Evolutionary conservation across 139 green algal species (phyloP).

Genomic region (Chlorella sp.): DNA sequence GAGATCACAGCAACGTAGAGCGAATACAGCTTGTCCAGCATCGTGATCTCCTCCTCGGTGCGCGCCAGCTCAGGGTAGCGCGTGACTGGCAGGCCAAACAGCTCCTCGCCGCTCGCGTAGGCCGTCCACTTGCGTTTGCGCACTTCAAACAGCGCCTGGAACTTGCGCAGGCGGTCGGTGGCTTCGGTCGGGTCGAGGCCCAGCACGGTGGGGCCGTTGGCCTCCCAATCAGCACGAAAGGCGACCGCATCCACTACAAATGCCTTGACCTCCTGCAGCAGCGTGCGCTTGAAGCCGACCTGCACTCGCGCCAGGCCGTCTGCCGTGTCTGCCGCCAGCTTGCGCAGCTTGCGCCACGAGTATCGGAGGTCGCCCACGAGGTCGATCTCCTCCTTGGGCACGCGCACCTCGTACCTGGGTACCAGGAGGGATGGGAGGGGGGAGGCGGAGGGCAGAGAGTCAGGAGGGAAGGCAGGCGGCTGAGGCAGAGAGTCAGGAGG

Average conservation of each 20-base stretch:
- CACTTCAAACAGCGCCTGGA: conserved; percentile 92
- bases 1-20: conserved; percentile 91
- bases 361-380: conserved; percentile 87
- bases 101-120: conserved; percentile 85
- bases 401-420: conserved; percentile 78
- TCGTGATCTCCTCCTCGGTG: conserved; percentile 84
- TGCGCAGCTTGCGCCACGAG: conserved; percentile 89
- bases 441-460: no score
- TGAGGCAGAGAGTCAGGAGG: neutral
- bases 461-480: neutral
- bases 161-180: conserved; percentile 87
- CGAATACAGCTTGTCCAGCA: conserved; percentile 82
- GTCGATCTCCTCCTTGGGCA: conserved; percentile 93
- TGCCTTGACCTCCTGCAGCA: conserved; percentile 87
- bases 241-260: conserved; percentile 80
- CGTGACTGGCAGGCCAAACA: conserved; percentile 91
- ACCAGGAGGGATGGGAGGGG: no score
- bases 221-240: conserved; percentile 86
- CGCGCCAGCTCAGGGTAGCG: conserved; percentile 88
- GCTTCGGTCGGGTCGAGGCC: conserved; percentile 91
- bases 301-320: conserved; percentile 84
- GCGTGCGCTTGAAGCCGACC: conserved; percentile 87
- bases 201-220: conserved; percentile 85
- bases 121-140: conserved; percentile 94
- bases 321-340: conserved; percentile 77